Base-by-base conservation (phyloP, 2,329 filamentous ascomycete genomes). In the Alternaria ethzedia region DNA sequence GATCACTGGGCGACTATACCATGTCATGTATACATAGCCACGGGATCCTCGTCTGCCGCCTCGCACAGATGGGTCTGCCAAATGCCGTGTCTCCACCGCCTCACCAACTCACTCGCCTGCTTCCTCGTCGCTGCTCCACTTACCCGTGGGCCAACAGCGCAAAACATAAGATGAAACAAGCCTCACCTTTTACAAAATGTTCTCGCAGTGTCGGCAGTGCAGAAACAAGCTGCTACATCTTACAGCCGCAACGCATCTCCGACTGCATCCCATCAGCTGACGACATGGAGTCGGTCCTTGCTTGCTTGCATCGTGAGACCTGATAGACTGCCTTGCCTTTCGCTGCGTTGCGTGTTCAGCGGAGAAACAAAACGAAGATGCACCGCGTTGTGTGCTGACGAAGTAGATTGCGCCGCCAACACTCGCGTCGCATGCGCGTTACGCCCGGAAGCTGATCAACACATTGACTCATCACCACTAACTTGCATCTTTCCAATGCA, bases 1-100 rank as follows among this genome's bases (percentile, higher is more conserved):
- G 36, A 1, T 0, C 36, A 11, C 25, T 44, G 45, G 54, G 66
- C 57, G 60, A 52, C 49, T 52, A 32, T 32, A 36, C 49, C 36
- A 32, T 32, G 51, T 41, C 59, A 32, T 58, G 47, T 55, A 59
- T 59, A 67, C 65, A 68, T 68, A 67, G 68, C 66, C 66, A 70
- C 66, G 60, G 61, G 63, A 61, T 49, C 61, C 57, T 41, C 41
- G 52, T 56, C 41, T 64, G 56, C 61, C 61, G 66, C 68, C 52
- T 65, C 60, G 45, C 32, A 36, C 20, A 45, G 51, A 47, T 49
- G 44, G 51, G 30, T 54, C 44, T 49, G 28, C 26, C 59, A 57
- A 25, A 47, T 41, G 47, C 57, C 44, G 28, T 30, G 49, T 20
- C 30, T 23, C 49, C 43, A 26, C 36, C 47, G 54, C 52, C 55